Evolutionary conservation across 2,329 filamentous ascomycete species (phyloP).

Genomic region (Teratosphaeriaceae sp.): DNA sequence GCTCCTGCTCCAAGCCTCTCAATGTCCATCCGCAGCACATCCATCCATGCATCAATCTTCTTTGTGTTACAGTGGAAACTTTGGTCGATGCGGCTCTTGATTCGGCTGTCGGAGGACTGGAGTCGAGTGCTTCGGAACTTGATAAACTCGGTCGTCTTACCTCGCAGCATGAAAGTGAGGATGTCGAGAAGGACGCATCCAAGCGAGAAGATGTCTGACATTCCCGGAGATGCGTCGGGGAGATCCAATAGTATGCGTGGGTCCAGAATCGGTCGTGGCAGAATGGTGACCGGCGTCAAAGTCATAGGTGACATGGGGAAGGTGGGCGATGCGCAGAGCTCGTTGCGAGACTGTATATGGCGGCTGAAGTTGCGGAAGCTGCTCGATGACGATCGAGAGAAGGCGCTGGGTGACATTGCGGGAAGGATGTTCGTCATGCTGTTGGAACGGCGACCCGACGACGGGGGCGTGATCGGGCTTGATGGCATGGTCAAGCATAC

Average conservation of each 20-base stretch:
- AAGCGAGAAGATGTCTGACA: conserved; percentile 65
- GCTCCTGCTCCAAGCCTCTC: conserved; percentile 10
- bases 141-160: conserved; percentile 58
- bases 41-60: conserved; percentile 64
- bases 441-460: conserved; percentile 16
- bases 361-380: conserved; percentile 31
- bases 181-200: conserved; percentile 68
- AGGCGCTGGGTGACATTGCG: conserved; percentile 12
- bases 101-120: conserved; percentile 23
- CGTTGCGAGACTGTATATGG: conserved; percentile 17
- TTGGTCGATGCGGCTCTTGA: conserved; percentile 44
- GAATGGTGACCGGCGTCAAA: conserved; percentile 9
- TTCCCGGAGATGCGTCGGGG: conserved; percentile 27
- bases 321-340: conserved; percentile 5
- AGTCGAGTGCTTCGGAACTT: conserved; percentile 58
- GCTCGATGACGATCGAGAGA: conserved; percentile 11
- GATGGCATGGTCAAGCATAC: conserved; percentile 15
- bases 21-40: conserved; percentile 33
- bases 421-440: conserved; percentile 18
- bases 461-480: conserved; percentile 18
- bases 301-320: conserved; percentile 11
- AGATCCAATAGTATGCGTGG: too few species aligned
- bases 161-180: conserved; percentile 61
- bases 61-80: conserved; percentile 66
- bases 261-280: conserved; percentile 16